phyloP scores from a whole-genome alignment of 495 filamentous ascomycete species.

The Daldinia vernicosa region DNA sequence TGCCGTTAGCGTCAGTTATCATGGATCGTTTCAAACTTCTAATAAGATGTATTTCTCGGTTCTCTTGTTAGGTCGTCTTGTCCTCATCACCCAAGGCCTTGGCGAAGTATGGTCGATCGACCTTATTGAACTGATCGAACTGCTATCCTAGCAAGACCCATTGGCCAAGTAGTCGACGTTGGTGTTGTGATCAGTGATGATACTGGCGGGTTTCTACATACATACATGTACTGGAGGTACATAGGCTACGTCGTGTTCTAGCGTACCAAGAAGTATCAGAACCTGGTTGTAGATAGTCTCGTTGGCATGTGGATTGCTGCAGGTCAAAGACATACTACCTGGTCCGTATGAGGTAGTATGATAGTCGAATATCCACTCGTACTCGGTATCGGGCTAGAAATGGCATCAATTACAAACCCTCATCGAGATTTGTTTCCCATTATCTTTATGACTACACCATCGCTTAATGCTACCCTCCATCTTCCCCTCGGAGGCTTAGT shows the following conservation, averaged over 20 bases:
- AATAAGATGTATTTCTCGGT: slow-evolving; percentile 1
- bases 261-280: slow-evolving; percentile 18
- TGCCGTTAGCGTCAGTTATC: neutral
- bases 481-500: slow-evolving; percentile 6
- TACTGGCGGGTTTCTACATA: slow-evolving; percentile 18
- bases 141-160: neutral
- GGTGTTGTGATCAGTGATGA: slow-evolving; percentile 18
- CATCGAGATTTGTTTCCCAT: slow-evolving; percentile 5
- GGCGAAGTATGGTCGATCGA: slow-evolving; percentile 9
- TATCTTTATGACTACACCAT: neutral
- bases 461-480: slow-evolving; percentile 18
- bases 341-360: neutral
- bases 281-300: slow-evolving; percentile 15
- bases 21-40: slow-evolving; percentile 1
- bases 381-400: slow-evolving; percentile 12
- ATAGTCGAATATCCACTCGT: slow-evolving; percentile 8
- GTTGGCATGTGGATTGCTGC: slow-evolving; percentile 28
- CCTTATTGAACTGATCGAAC: neutral
- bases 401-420: slow-evolving; percentile 6
- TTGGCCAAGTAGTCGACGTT: slow-evolving; percentile 16
- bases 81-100: slow-evolving; percentile 16
- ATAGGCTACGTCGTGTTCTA: slow-evolving; percentile 5
- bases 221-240: neutral
- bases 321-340: neutral
- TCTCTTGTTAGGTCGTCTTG: slow-evolving; percentile 2